phyloP scores from a whole-genome alignment of 1,284 basidiomycete species.

The Coniferiporia weirii region DNA sequence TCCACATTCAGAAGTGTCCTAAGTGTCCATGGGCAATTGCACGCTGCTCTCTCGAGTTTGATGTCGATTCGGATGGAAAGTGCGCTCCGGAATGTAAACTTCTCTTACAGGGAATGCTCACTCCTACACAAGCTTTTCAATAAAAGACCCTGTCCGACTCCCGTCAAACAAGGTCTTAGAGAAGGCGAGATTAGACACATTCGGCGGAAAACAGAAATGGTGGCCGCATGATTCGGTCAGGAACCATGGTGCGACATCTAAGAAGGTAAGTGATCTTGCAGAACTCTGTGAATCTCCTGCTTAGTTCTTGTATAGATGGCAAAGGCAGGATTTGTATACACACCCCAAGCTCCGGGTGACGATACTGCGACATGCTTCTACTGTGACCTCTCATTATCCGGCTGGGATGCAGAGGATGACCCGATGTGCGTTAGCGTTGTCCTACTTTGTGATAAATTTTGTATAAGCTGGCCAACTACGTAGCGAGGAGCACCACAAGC shows the following conservation, averaged over 20 bases:
- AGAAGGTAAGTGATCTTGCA: slow-evolving; percentile 35
- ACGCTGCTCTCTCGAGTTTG: slow-evolving; percentile 58
- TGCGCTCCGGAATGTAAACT: slow-evolving; percentile 29
- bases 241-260: slow-evolving; percentile 64
- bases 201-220: slow-evolving; percentile 42
- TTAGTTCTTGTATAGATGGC: slow-evolving; percentile 55
- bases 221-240: slow-evolving; percentile 70
- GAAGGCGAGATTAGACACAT: slow-evolving; percentile 65
- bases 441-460: slow-evolving; percentile 14
- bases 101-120: slow-evolving; percentile 2
- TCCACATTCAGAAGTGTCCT: slow-evolving; percentile 64
- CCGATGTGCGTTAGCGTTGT: slow-evolving; percentile 50
- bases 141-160: slow-evolving; percentile 50
- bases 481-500: slow-evolving; percentile 63
- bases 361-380: slow-evolving; percentile 78
- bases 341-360: slow-evolving; percentile 55
- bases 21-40: slow-evolving; percentile 74
- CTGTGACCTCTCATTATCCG: slow-evolving; percentile 66
- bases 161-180: slow-evolving; percentile 66
- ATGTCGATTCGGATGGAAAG: slow-evolving; percentile 52
- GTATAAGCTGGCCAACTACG: slow-evolving; percentile 8
- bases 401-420: slow-evolving; percentile 79
- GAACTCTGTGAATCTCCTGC: background rate
- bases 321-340: slow-evolving; percentile 75
- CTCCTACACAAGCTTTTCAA: slow-evolving; percentile 41